A percentile compares a stretch with the other conserved stretches of the same genome.
Evolutionary conservation across 306 rosid genomes (phyloP).

Genomic region (Pyrus pyrifolia): DNA sequence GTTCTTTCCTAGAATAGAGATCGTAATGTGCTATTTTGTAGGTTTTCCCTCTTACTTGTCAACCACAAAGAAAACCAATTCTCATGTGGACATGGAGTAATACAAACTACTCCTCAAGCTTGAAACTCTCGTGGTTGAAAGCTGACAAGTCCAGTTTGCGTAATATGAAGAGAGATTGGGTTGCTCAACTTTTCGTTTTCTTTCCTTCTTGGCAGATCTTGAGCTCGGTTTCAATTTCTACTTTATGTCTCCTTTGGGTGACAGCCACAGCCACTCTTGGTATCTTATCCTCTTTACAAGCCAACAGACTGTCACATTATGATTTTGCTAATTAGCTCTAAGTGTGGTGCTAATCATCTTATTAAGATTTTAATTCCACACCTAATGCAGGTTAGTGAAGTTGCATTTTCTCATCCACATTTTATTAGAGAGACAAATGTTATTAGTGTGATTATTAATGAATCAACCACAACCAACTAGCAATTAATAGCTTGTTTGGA

Average conservation of each 20-base stretch:
- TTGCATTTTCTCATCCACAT: neutral
- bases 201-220: neutral
- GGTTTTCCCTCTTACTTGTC: neutral
- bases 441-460: neutral
- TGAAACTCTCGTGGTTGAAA: neutral
- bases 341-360: slow-evolving; percentile 36
- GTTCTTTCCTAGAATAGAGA: too few relatives aligned
- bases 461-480: neutral
- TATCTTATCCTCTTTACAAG: slow-evolving; percentile 28
- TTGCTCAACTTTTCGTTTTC: neutral
- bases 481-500: too few relatives aligned
- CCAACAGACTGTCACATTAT: neutral
- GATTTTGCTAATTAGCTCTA: neutral
- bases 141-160: slow-evolving; percentile 5
- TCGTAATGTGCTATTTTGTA: neutral
- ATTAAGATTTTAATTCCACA: slow-evolving; percentile 8
- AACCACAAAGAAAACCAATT: neutral
- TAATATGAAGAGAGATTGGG: neutral
- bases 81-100: neutral
- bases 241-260: slow-evolving; percentile 9
- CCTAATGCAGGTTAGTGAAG: neutral
- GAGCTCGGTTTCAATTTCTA: neutral
- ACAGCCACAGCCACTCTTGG: slow-evolving; percentile 14
- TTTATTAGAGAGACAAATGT: neutral
- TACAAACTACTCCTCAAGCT: neutral